Conservation (phyloP, 108 stramenopile genomes). For the Conticribra guillardii region DNA sequence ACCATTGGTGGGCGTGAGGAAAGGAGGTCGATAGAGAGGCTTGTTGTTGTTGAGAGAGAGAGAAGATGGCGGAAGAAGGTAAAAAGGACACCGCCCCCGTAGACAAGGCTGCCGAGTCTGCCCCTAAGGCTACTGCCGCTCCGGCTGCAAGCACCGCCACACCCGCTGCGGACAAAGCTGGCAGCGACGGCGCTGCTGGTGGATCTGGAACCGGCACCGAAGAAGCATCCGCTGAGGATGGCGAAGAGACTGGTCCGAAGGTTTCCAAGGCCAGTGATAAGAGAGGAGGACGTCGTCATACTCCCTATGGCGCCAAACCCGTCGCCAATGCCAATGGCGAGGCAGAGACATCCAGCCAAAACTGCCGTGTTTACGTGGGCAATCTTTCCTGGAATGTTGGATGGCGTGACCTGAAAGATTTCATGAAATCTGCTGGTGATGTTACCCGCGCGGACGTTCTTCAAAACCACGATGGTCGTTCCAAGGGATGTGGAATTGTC, state of each 20-base stretch:
- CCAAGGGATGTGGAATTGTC: slow-evolving; percentile 94
- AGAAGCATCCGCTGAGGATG: slow-evolving; percentile 12
- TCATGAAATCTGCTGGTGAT: slow-evolving; percentile 86
- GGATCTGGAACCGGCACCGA: slow-evolving; percentile 16
- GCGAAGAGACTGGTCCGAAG: slow-evolving; percentile 23
- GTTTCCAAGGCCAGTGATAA: slow-evolving; percentile 54
- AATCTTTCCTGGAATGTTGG: slow-evolving; percentile 78
- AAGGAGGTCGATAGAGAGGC: too few species aligned
- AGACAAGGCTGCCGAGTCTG: background rate
- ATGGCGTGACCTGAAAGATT: slow-evolving; percentile 90
- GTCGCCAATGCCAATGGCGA: slow-evolving; percentile 4
- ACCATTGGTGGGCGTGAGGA: too few species aligned
- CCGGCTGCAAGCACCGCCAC: background rate
- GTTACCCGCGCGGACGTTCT: slow-evolving; percentile 68
- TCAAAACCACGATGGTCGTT: slow-evolving; percentile 58
- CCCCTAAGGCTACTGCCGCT: background rate
- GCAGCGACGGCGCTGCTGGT: background rate
- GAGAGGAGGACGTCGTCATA: slow-evolving; percentile 49
- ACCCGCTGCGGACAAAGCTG: slow-evolving; percentile 15
- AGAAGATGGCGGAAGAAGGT: background rate
- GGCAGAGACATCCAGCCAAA: slow-evolving; percentile 5
- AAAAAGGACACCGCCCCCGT: background rate
- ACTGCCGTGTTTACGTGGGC: slow-evolving; percentile 81
- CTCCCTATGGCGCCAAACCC: background rate
- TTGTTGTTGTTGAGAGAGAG: too few species aligned